Evolutionary conservation across 2,329 filamentous ascomycete genomes (phyloP).

Genomic region (Zasmidium cellare): DNA sequence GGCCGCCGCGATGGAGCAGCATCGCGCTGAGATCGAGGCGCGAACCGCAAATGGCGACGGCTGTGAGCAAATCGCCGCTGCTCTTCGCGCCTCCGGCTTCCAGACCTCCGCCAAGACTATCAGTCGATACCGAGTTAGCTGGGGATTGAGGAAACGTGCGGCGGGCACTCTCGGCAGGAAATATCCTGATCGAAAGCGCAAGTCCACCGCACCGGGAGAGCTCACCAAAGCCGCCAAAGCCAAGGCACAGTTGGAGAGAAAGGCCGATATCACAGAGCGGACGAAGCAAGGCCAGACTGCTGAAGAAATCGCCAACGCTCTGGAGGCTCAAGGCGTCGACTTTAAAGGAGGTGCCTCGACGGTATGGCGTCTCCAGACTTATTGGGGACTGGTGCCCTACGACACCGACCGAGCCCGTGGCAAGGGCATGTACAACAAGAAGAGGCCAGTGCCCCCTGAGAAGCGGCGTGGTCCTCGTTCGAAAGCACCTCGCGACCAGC

Average conservation of each 20-base stretch:
- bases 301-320: conserved; percentile 25
- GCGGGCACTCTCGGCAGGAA: conserved; percentile 17
- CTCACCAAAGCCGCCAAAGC: conserved; percentile 8
- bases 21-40: conserved; percentile 22
- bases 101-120: conserved; percentile 25
- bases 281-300: conserved; percentile 25
- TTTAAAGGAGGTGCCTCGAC: conserved; percentile 24
- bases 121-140: conserved; percentile 24
- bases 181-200: conserved; percentile 14
- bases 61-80: conserved; percentile 26
- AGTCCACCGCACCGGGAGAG: not conserved
- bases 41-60: conserved; percentile 24
- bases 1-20: conserved; percentile 8
- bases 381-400: conserved; percentile 26
- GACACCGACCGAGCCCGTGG: conserved; percentile 25
- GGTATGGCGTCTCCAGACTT: conserved; percentile 26
- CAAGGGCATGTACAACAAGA: conserved; percentile 13
- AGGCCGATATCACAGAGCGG: conserved; percentile 22
- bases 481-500: not conserved
- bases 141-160: conserved; percentile 26
- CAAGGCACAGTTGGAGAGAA: conserved; percentile 18
- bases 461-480: not conserved
- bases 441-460: not conserved
- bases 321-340: conserved; percentile 21
- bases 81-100: conserved; percentile 20